Evolutionary conservation across 2,329 filamentous ascomycete genomes (phyloP).

Genomic region (Fusarium sp.): DNA sequence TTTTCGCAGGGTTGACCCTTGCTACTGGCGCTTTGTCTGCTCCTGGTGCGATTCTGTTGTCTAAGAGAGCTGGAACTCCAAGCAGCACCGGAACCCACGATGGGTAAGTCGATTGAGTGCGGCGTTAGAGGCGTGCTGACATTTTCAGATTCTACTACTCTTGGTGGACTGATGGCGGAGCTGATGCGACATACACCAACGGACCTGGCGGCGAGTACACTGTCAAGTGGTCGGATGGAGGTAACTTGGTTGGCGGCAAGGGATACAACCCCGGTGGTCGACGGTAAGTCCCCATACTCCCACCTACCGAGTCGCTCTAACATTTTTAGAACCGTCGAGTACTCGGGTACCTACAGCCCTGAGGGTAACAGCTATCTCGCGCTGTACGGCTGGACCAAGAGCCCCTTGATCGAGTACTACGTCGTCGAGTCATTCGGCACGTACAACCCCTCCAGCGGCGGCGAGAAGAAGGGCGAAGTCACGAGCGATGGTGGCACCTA

Average conservation of each 20-base stretch:
- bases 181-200: conserved; percentile 58
- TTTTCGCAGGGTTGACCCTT: conserved; percentile 42
- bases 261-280: conserved; percentile 32
- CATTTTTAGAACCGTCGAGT: conserved; percentile 26
- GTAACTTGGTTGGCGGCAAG: conserved; percentile 40
- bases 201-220: conserved; percentile 55
- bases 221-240: conserved; percentile 54
- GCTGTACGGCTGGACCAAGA: conserved; percentile 53
- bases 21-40: conserved; percentile 33
- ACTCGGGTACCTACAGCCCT: conserved; percentile 46
- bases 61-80: conserved; percentile 46
- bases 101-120: conserved; percentile 39
- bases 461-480: conserved; percentile 47
- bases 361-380: conserved; percentile 52
- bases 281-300: conserved; percentile 51
- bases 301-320: background rate
- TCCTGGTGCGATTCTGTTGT: conserved; percentile 39
- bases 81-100: conserved; percentile 51
- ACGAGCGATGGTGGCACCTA: conserved; percentile 51
- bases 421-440: conserved; percentile 53
- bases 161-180: conserved; percentile 60
- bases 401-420: conserved; percentile 54
- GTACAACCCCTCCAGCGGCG: conserved; percentile 50
- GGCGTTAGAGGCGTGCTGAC: background rate
- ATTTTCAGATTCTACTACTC: conserved; percentile 55